Evolutionary conservation across 2,329 filamentous ascomycete species (phyloP).

Genomic region (Fusarium nisikadoi): DNA sequence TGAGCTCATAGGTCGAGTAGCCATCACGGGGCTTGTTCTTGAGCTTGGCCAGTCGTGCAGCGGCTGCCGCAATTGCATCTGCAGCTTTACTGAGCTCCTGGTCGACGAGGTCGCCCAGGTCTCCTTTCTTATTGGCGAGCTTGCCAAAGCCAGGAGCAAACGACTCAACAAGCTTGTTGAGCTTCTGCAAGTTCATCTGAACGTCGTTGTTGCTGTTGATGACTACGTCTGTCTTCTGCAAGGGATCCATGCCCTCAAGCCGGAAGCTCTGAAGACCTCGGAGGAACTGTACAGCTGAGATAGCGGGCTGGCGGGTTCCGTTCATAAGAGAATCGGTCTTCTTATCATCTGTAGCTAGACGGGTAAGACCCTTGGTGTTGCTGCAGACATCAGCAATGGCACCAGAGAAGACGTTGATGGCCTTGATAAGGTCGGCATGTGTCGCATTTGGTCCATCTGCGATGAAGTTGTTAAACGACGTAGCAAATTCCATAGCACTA

Average conservation of each 20-base stretch:
- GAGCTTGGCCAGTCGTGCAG: slow-evolving; percentile 87
- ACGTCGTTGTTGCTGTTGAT: slow-evolving; percentile 98
- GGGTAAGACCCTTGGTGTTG: slow-evolving; percentile 94
- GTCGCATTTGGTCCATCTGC: slow-evolving; percentile 93
- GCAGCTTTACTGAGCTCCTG: slow-evolving; percentile 91
- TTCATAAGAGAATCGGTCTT: slow-evolving; percentile 88
- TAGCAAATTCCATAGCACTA: slow-evolving; percentile 96
- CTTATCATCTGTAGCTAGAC: slow-evolving; percentile 95
- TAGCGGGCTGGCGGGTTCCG: slow-evolving; percentile 84
- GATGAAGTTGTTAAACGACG: slow-evolving; percentile 98
- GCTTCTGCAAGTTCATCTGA: slow-evolving; percentile 89
- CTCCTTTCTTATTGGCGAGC: slow-evolving; percentile 80
- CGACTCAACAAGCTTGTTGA: slow-evolving; percentile 91
- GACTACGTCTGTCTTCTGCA: slow-evolving; percentile 96
- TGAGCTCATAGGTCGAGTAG: slow-evolving; percentile 95
- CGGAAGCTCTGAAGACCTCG: slow-evolving; percentile 93
- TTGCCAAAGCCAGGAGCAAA: slow-evolving; percentile 91
- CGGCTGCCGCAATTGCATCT: slow-evolving; percentile 92
- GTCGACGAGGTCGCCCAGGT: slow-evolving; percentile 93
- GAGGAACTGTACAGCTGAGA: slow-evolving; percentile 93
- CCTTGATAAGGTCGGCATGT: slow-evolving; percentile 91
- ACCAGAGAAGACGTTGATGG: slow-evolving; percentile 88
- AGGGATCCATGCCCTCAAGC: slow-evolving; percentile 86
- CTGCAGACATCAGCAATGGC: slow-evolving; percentile 93
- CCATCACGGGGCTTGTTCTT: slow-evolving; percentile 96